A percentile compares a stretch with the other conserved stretches of the same genome.
These are phyloP conservation scores for Suillus cothurnatus DNA, from an alignment of 768 basidiomycete species.

Conservation along the genomic window DNA sequence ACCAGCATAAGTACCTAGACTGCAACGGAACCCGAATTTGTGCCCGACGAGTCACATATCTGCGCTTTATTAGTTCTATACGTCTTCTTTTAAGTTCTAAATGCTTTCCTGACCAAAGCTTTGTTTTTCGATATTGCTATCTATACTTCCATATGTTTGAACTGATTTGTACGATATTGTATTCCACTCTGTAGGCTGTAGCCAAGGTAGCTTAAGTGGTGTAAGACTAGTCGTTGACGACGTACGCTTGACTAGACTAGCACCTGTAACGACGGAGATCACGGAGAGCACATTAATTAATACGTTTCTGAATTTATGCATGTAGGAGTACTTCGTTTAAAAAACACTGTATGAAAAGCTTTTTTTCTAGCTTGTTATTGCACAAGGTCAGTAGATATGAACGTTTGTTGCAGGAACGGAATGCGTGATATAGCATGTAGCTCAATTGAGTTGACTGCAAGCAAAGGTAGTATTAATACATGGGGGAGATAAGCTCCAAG, in stretches of 20 bases:
- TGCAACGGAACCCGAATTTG: background rate
- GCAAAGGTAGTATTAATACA: background rate
- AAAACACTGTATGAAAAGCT: background rate
- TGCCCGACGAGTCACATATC: background rate
- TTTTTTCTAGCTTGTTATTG: background rate
- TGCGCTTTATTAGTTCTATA: background rate
- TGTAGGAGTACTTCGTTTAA: background rate
- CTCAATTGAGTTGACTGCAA: background rate
- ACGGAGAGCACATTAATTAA: constrained; percentile 7
- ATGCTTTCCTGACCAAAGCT: background rate
- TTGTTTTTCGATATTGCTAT: background rate
- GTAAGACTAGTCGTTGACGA: background rate
- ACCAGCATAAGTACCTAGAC: constrained; percentile 1
- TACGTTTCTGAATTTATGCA: background rate
- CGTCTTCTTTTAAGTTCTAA: background rate
- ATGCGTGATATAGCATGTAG: background rate
- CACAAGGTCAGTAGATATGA: background rate
- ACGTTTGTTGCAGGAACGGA: background rate
- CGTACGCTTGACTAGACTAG: background rate
- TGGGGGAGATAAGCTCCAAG: background rate
- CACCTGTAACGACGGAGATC: background rate
- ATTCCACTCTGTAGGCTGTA: background rate
- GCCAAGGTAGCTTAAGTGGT: background rate
- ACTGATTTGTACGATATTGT: constrained; percentile 2
- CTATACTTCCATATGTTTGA: constrained; percentile 5